Conservation (phyloP, 768 basidiomycete genomes). For the Boletus sp. region DNA sequence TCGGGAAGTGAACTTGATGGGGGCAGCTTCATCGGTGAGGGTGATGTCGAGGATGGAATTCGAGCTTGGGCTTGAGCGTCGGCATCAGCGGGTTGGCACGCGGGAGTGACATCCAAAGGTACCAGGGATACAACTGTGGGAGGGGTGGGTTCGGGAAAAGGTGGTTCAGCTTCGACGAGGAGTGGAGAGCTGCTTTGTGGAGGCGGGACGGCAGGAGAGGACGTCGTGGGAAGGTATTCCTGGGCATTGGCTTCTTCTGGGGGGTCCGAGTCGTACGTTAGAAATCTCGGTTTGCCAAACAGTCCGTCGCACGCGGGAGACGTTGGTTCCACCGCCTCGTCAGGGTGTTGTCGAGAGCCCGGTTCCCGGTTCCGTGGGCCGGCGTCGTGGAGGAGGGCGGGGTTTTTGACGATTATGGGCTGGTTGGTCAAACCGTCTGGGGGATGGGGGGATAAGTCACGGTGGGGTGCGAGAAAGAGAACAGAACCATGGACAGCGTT, state of each 20-base stretch:
- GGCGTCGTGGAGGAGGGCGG: constrained; percentile 21
- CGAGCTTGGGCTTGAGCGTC: constrained; percentile 19
- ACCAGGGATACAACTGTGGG: background rate
- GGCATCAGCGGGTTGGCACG: constrained; percentile 8
- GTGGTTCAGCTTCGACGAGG: constrained; percentile 1
- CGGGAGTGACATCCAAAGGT: background rate
- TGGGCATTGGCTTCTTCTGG: constrained; percentile 8
- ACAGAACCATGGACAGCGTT: background rate
- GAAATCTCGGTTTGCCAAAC: constrained; percentile 37
- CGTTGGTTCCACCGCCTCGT: background rate
- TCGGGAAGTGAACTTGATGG: constrained; percentile 16
- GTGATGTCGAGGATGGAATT: constrained; percentile 58
- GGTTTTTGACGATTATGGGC: constrained; percentile 20
- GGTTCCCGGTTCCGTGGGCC: background rate
- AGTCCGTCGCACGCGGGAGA: background rate
- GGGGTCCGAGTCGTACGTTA: constrained; percentile 25
- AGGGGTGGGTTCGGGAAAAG: background rate
- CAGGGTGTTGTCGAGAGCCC: background rate
- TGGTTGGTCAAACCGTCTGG: constrained; percentile 7
- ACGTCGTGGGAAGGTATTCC: background rate
- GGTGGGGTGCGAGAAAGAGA: background rate
- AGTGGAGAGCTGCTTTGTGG: constrained; percentile 31
- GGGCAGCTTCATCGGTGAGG: constrained; percentile 50
- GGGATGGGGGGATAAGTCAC: background rate
- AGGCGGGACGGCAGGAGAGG: constrained; percentile 19